Base-by-base conservation (phyloP, 2,329 filamentous ascomycete species). In the Ophiocordyceps australis region DNA sequence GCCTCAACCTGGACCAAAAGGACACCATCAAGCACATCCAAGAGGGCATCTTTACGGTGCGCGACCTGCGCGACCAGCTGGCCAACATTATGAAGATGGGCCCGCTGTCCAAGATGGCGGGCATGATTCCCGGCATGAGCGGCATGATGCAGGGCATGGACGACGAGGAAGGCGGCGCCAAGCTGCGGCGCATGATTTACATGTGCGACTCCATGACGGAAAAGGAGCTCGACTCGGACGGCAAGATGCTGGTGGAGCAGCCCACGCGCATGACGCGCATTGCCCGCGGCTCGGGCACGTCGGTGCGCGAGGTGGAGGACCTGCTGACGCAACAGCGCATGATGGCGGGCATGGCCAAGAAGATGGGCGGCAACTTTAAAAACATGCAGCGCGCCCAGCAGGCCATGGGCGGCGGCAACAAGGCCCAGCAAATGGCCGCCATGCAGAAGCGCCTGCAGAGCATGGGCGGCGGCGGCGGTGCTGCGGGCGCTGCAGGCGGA, bases 81-180 rank as follows among this genome's bases (percentile, higher is more conserved):
- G 78, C 77, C 30, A 95, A 95, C 43, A 94, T 98, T 44, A 94
- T 95, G 83, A 98, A 98, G 58, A 95, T 98, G 89, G 89, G 89
- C 0, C 89, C 89, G 0, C 57, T 98, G 2, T 91, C 80, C 12
- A 95, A 98, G 49, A 91, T 98, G 70, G 91, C 86, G 0, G 83
- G 85, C 40, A 98, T 98, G 89, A 95, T 98, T 35, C 89, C 89
- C 0, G 89, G 89, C 16, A 76, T 98, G 50, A 77, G 77, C 38
- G 79, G 78, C 43, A 75, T 95, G 65, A 95, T 94, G 70, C 75
- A 81, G 27, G 82, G 82, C 20, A 89, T 95, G 68, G 85, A 95
- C 45, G 91, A 98, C 45, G 86, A 95, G 43, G 89, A 95, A 44
- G 86, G 86, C n/a, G 73, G 74, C 28, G 59, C 76, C 40, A 94